Conservation (phyloP, 495 filamentous ascomycete species). For the Podospora anserina region DNA sequence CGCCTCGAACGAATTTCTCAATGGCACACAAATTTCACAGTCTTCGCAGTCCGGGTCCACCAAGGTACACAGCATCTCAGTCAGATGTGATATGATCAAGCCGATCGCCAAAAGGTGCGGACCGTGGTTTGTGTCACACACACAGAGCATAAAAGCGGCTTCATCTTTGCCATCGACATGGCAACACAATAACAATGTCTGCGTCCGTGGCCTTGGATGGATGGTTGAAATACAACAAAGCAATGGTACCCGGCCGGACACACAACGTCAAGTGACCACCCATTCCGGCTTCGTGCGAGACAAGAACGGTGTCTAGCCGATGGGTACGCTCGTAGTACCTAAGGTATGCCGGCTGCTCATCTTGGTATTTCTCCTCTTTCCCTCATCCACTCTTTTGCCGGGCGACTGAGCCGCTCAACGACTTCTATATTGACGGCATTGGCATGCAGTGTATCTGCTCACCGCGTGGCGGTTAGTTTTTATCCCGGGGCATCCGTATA, state of each 20-base stretch:
- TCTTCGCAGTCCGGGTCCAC: neutral
- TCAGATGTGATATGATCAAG: neutral
- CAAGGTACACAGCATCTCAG: neutral
- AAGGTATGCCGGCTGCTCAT: neutral
- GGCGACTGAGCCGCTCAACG: neutral
- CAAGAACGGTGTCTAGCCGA: neutral
- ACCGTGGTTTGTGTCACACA: neutral
- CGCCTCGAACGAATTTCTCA: neutral
- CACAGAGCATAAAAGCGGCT: neutral
- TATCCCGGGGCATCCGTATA: neutral
- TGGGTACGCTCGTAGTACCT: neutral
- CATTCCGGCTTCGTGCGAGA: neutral
- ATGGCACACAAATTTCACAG: slow-evolving; percentile 3
- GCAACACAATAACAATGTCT: neutral
- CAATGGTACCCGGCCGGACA: neutral
- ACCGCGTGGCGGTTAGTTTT: neutral
- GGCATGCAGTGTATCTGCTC: neutral
- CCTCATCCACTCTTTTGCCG: neutral
- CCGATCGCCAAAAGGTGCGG: neutral
- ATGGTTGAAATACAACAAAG: slow-evolving; percentile 6
- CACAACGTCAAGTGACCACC: neutral
- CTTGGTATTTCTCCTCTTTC: neutral
- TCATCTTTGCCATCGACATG: neutral
- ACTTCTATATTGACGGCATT: neutral
- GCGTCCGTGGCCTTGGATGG: neutral